phyloP scores from a whole-genome alignment of 2,329 filamentous ascomycete species.

The Fusarium brachygibbosum region DNA sequence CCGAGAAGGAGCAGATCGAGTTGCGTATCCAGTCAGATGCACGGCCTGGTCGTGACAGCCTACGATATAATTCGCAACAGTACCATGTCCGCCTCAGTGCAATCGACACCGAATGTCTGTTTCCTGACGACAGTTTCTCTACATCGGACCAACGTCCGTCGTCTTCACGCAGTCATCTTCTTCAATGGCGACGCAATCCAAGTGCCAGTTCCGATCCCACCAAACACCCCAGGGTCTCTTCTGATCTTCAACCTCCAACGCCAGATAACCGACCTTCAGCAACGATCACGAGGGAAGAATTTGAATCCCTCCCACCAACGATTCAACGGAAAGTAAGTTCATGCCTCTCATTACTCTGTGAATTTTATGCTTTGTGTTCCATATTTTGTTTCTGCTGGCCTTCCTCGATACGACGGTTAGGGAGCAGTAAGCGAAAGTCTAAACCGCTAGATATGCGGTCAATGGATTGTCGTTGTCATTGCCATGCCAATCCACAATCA shows the following conservation, averaged over 20 bases:
- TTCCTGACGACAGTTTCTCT: slow-evolving; percentile 34
- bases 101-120: slow-evolving; percentile 43
- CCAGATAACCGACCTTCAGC: slow-evolving; percentile 46
- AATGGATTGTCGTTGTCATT: slow-evolving; percentile 16
- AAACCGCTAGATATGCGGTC: slow-evolving; percentile 23
- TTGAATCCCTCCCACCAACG: slow-evolving; percentile 67
- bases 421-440: slow-evolving; percentile 7
- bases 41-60: slow-evolving; percentile 15
- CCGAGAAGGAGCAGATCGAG: slow-evolving; percentile 39
- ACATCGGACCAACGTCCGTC: slow-evolving; percentile 45
- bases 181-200: slow-evolving; percentile 41
- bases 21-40: slow-evolving; percentile 34
- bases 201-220: slow-evolving; percentile 35
- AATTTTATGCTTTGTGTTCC: slow-evolving; percentile 2
- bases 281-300: slow-evolving; percentile 57
- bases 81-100: slow-evolving; percentile 44
- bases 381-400: slow-evolving; percentile 22
- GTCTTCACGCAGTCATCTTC: slow-evolving; percentile 49
- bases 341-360: slow-evolving; percentile 28
- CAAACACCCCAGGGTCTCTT: slow-evolving; percentile 45
- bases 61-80: slow-evolving; percentile 33
- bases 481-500: slow-evolving; percentile 8
- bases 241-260: slow-evolving; percentile 38
- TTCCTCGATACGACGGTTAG: slow-evolving; percentile 21
- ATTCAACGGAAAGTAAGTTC: slow-evolving; percentile 69